Conservation (phyloP, 192 early-diverging fungal genomes). For the Dissophora ornata region DNA sequence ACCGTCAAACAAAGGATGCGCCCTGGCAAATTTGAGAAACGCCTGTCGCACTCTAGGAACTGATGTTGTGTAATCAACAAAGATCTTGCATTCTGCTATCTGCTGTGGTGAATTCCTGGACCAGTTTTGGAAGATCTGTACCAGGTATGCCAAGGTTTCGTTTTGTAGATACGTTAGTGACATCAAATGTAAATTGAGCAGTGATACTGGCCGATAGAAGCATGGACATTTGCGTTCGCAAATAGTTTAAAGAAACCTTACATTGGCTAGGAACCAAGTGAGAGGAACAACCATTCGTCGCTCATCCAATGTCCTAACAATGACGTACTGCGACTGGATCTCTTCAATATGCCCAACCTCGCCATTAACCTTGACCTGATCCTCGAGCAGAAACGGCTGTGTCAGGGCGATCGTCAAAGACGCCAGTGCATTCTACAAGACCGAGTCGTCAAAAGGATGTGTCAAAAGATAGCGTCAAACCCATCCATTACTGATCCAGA, state of each 20-base stretch:
- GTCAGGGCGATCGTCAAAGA: slow-evolving; percentile 59
- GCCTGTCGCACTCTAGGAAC: slow-evolving; percentile 38
- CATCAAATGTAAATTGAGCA: too few species aligned
- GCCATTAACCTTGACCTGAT: slow-evolving; percentile 44
- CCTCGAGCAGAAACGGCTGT: slow-evolving; percentile 55
- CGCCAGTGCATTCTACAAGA: slow-evolving; percentile 53
- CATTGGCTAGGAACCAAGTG: slow-evolving; percentile 49
- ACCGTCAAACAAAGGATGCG: slow-evolving; percentile 33
- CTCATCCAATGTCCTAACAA: slow-evolving; percentile 52
- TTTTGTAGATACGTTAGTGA: too few species aligned
- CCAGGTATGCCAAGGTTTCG: too few species aligned
- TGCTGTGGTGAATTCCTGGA: slow-evolving; percentile 46
- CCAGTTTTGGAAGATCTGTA: slow-evolving; percentile 55
- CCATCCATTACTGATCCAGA: too few species aligned
- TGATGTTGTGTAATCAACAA: slow-evolving; percentile 19
- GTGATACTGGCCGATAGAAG: too few species aligned
- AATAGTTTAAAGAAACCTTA: slow-evolving; percentile 15
- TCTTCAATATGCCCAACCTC: slow-evolving; percentile 53
- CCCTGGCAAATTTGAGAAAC: slow-evolving; percentile 41
- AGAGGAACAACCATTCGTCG: slow-evolving; percentile 53
- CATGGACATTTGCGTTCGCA: too few species aligned
- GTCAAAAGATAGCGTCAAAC: too few species aligned
- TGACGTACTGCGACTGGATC: slow-evolving; percentile 57
- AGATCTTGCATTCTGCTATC: slow-evolving; percentile 47
- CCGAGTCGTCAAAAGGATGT: too few species aligned